Base-by-base conservation (phyloP, 768 basidiomycete species). In the Phlebiopsis gigantea region DNA sequence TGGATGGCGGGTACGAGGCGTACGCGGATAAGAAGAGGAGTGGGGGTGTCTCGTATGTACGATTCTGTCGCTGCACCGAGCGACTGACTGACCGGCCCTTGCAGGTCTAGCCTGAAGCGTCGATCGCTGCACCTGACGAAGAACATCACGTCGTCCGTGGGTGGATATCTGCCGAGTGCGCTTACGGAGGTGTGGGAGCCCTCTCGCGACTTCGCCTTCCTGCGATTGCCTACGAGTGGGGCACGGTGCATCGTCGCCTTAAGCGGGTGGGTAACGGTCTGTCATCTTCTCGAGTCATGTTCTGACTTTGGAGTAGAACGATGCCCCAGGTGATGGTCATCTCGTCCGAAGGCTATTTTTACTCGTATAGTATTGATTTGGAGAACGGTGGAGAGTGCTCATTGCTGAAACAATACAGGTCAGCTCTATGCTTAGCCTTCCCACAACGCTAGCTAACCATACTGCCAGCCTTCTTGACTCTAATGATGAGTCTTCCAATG, bases 111-210 rank as follows among this genome's bases (percentile, higher is more conserved):
- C 58, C 72, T 93, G 24, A 79, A 87, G 28, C 76, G 85, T 22
- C 83, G 82, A 56, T 92, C 90, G 3, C 60, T 91, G 65, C 85
- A 90, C 53, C 67, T 93, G 64, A 87, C 89, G 2, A 87, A 88
- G 65, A 80, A 77, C 46, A 68, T 93, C 43, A 86, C 90, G 0
- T 78, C 85, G n/a, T 86, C 88, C 3, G 77, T 93, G 17, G 90
- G 93, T 15, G 87, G 87, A 0, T 93, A 93, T 65, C 78, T 94
- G 0, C 96, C 96, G 0, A 89, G 87, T 61, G 87, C 91, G 0
- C 71, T 98, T 46, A 91, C 93, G 19, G 96, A 97, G 68, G 84
- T 98, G 74, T 99, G 95, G 94, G 97, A 98, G 64, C 97, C 97
- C 0, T 80, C 91, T 31, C 77, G 96, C 6, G 96, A 97, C 67